Base-by-base conservation (phyloP, 495 filamentous ascomycete species). In the Aspergillus conjunctus region DNA sequence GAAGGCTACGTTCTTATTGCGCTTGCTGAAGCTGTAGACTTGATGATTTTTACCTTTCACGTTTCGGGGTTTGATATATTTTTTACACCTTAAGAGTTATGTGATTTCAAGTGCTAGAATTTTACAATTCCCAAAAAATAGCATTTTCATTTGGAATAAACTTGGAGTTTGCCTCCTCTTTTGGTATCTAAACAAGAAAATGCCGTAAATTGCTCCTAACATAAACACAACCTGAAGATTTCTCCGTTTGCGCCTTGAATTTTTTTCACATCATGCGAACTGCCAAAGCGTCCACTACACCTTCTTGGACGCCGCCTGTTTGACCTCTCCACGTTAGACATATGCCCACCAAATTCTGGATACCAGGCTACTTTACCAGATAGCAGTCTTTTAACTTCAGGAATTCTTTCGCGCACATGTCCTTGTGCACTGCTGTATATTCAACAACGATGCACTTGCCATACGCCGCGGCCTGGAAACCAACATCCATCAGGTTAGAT, bases 371-470 rank as follows among this genome's bases (percentile, higher is more conserved):
- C 30, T 85, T 71, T 81, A 97, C 93, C 66, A 94, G 62, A 66
- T 89, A 93, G 72, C 94, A 99, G 61, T 97, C 81, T 73, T 96
- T 96, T 51, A 98, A 72, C 63, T 75, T 85, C 73, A 96, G 74
- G 60, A 99, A 98, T 68, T 97, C 91, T 51, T 84, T 85, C 3
- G 81, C 79, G 68, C 94, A 99, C 79, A 93, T 92, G 71, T 97
- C 91, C 65, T 96, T 96, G 63, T 93, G 83, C 5, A 97, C 85
- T 21, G 91, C 85, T 68, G 92, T 93, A 74, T 95, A 98, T 70
- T 99, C 93, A 9, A 85, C 85, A 34, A 94, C 80, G 58, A 99
- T 85, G 71, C 94, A 99, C 81, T 92, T 92, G 53, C 94, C 94
- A 67, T 98, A 99, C 15, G 83, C 81, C 8, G 91, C 81, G 52